These are phyloP conservation scores for Sporothrix luriei DNA, from an alignment of 2,329 filamentous ascomycete species.

Conservation along the genomic window DNA sequence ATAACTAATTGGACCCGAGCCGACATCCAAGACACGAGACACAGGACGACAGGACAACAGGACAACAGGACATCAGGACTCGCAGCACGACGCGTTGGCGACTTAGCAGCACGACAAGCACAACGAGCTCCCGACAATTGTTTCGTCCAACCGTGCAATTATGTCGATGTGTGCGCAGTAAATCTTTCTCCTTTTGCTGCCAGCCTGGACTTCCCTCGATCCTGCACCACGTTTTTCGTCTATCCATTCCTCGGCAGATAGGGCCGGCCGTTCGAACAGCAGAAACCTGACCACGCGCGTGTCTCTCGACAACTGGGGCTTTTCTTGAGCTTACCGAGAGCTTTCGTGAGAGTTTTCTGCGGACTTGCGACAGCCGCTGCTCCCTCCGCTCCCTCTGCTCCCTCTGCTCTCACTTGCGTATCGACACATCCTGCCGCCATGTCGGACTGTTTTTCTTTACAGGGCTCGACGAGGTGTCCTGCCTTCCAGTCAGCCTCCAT, in stretches of 20 bases:
- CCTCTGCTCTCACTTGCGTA: background rate
- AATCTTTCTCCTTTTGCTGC: background rate
- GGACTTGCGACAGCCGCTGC: background rate
- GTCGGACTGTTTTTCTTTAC: slow-evolving; percentile 64
- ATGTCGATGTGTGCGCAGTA: slow-evolving; percentile 18
- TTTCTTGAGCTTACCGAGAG: no score
- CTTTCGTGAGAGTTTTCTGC: background rate
- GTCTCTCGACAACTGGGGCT: background rate
- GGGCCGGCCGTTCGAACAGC: background rate
- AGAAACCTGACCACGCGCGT: background rate
- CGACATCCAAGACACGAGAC: background rate
- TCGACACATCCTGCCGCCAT: slow-evolving; percentile 36
- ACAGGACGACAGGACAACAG: no score
- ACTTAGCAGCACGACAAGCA: background rate
- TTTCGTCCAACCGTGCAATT: slow-evolving; percentile 8
- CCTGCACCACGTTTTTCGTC: background rate
- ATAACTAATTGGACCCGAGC: slow-evolving; percentile 5
- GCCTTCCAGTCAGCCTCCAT: slow-evolving; percentile 72
- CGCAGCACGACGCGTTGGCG: background rate
- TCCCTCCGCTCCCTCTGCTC: no score
- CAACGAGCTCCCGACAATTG: no score
- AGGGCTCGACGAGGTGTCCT: slow-evolving; percentile 69
- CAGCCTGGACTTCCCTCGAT: background rate
- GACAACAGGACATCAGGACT: background rate
- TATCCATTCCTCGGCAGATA: slow-evolving; percentile 9